Conservation (phyloP, 805 yeast genomes). For the Kregervanrija pseudodelftensis region DNA sequence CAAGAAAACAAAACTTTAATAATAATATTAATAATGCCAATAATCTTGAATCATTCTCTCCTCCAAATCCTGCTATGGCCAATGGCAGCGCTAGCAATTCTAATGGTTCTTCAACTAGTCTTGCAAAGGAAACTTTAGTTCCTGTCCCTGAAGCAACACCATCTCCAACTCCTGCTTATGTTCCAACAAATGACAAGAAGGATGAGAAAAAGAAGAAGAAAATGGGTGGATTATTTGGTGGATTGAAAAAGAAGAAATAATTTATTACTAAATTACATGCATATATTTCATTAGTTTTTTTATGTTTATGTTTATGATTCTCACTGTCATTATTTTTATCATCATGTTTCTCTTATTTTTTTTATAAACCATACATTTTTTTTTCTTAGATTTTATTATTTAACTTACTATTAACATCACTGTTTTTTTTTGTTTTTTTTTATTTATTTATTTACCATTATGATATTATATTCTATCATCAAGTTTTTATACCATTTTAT, state of each 20-base stretch:
- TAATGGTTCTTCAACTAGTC: conserved; percentile 3
- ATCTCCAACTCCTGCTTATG: conserved; percentile 43
- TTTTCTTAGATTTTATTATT: not conserved
- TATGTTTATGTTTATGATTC: not conserved
- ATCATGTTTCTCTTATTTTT: not conserved
- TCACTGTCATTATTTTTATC: not conserved
- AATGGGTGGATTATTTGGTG: conserved; percentile 73
- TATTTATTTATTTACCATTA: not conserved
- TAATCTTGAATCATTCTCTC: not conserved
- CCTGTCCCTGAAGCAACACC: conserved; percentile 27
- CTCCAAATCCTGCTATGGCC: conserved; percentile 1
- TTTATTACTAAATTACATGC: not conserved
- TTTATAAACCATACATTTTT: not conserved
- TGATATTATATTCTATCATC: no score
- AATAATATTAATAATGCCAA: not conserved
- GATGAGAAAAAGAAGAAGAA: conserved; percentile 25
- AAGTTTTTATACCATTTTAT: no score
- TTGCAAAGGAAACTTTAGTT: conserved; percentile 9
- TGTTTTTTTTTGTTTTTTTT: not conserved
- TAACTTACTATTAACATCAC: not conserved
- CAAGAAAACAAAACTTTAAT: not conserved
- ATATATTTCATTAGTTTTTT: not conserved
- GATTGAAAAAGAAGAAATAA: conserved; percentile 37
- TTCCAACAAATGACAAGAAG: conserved; percentile 34
- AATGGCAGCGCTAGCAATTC: conserved; percentile 3